Evolutionary conservation across 352 stramenopile species (phyloP).

Genomic region (Blastocystis sp.): DNA sequence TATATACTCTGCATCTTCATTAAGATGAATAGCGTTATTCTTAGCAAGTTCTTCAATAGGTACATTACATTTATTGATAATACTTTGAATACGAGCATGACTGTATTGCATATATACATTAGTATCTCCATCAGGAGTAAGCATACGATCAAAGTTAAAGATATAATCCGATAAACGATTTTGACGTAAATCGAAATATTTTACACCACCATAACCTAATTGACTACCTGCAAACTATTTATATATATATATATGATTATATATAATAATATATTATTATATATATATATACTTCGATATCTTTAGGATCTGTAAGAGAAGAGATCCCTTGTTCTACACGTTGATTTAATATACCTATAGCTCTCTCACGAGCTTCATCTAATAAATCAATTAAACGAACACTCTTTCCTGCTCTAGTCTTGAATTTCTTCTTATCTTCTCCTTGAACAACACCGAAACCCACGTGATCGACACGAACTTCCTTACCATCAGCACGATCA

Average conservation of each 20-base stretch:
- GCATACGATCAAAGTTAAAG: constrained; percentile 97
- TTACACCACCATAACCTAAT: constrained; percentile 92
- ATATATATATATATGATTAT: too few species aligned
- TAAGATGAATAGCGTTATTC: constrained; percentile 45
- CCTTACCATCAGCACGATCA: too few species aligned
- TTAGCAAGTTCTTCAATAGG: constrained; percentile 45
- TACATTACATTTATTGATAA: constrained; percentile 68
- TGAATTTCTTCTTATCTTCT: constrained; percentile 83
- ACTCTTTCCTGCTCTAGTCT: constrained; percentile 86
- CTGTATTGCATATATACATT: constrained; percentile 97
- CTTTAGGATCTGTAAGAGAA: constrained; percentile 50
- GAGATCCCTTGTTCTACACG: constrained; percentile 59
- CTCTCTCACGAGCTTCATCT: constrained; percentile 78
- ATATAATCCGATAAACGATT: constrained; percentile 91
- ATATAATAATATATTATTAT: too few species aligned
- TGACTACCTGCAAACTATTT: constrained; percentile 76
- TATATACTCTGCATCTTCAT: constrained; percentile 52
- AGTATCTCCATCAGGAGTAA: constrained; percentile 93
- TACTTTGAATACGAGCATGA: constrained; percentile 84
- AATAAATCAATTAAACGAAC: constrained; percentile 94
- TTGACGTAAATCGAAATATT: constrained; percentile 97
- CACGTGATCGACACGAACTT: constrained; percentile 57
- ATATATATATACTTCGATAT: constrained; percentile 68
- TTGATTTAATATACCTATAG: constrained; percentile 70
- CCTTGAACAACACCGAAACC: constrained; percentile 69